Base-by-base conservation (phyloP, 2,329 filamentous ascomycete species). In the Cladosporium cucumerinum region DNA sequence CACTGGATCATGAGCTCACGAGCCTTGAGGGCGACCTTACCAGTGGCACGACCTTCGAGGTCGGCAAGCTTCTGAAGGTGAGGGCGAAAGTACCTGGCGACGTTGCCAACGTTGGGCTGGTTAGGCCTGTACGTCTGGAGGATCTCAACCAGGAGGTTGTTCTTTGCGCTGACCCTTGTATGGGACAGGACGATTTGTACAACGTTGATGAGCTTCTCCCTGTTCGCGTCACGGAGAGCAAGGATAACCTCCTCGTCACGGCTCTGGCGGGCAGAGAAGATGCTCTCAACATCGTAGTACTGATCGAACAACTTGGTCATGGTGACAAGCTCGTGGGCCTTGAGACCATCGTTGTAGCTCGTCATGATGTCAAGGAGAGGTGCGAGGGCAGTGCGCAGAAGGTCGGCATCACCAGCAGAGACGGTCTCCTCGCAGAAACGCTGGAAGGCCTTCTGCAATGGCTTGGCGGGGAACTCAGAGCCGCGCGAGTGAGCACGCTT, bases 1-100 rank as follows among this genome's bases (percentile, higher is more conserved):
- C 93, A 97, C 80, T 98, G 95, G 69, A 99, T 99, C 73, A 99
- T 89, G 60, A 98, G 89, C 82, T 99, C 95, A 76, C 95, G 91
- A 54, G 95, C 94, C 85, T 99, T 99, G 70, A 99, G 86, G 0
- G 94, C 92, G 49, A 99, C 94, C 87, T 98, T 99, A 70, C 94
- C 92, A 12, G 94, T 95, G 75, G 82, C 87, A 81, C 81, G 91
- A 12, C 89, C 93, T 79, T 96, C 92, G 16, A 99, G 87, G 77
- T 99, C 95, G 0, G 95, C 93, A 70, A 99, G 84, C 79, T 90
- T 90, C 75, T 90, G 90, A 28, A 99, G 86, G 21, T 90, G 85
- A 3, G 89, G 86, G 72, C 93, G 90, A 78, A 99, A 89, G 79
- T 93, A 87, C 78, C 96, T 97, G 77, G 86, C 89, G 64, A 98